These are phyloP conservation scores for Cladosporium phlei DNA, from an alignment of 2,329 filamentous ascomycete species.

Conservation along the genomic window DNA sequence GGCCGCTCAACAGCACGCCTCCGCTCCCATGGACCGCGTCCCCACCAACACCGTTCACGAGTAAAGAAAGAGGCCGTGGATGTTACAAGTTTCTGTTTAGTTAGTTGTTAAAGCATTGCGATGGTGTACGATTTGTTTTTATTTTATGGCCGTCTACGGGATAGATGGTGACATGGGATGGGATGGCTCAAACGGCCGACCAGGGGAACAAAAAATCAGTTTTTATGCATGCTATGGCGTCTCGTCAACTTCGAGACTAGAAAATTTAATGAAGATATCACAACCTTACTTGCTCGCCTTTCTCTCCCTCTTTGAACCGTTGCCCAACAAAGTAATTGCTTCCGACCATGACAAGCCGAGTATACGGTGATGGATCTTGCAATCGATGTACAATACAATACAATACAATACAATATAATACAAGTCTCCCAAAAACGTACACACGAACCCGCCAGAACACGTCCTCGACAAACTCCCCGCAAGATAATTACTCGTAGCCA, in stretches of 20 bases:
- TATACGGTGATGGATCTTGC: no score
- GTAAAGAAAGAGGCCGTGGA: background rate
- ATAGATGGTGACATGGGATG: background rate
- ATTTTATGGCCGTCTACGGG: no score
- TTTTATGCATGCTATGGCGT: background rate
- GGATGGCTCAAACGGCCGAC: constrained; percentile 3
- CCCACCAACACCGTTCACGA: constrained; percentile 6
- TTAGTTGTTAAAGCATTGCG: constrained; percentile 7
- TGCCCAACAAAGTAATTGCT: no score
- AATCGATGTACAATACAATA: no score
- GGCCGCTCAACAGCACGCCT: background rate
- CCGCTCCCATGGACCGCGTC: constrained; percentile 1
- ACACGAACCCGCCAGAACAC: no score
- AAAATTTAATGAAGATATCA: constrained; percentile 1
- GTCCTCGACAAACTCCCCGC: no score
- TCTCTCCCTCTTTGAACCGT: no score
- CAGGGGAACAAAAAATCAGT: background rate
- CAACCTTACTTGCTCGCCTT: background rate
- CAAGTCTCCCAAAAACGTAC: no score
- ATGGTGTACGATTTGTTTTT: constrained; percentile 12
- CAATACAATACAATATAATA: no score
- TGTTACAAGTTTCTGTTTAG: background rate
- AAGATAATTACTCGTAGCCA: no score
- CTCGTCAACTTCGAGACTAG: background rate
- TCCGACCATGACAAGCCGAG: no score